These are phyloP conservation scores for Andalucia godoyi DNA, from an alignment of 78 protist species.

Conservation along the genomic window DNA sequence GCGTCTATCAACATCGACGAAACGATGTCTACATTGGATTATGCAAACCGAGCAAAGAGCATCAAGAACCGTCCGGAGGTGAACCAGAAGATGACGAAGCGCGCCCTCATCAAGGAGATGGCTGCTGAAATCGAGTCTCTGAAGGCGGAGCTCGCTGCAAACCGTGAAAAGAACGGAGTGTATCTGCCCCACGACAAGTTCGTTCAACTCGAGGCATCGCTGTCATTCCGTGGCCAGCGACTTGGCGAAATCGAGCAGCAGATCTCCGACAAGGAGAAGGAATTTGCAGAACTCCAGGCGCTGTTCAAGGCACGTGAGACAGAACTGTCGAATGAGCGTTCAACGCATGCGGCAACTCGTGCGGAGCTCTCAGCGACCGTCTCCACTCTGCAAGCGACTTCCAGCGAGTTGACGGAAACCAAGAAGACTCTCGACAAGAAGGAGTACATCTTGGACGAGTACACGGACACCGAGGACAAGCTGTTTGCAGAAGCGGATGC, in stretches of 20 bases:
- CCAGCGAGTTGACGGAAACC: background rate
- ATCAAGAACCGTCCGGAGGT: slow-evolving; percentile 64
- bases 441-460: background rate
- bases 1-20: slow-evolving; percentile 45
- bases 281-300: background rate
- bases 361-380: too few relatives aligned
- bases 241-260: background rate
- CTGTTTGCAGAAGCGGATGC: background rate
- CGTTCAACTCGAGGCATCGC: background rate
- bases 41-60: slow-evolving; percentile 73
- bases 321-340: background rate
- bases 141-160: slow-evolving; percentile 25
- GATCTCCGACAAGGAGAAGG: too few relatives aligned
- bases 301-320: background rate
- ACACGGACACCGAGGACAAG: background rate
- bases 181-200: slow-evolving; percentile 17
- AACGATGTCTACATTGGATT: slow-evolving; percentile 70
- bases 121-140: slow-evolving; percentile 23
- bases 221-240: background rate
- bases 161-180: slow-evolving; percentile 49
- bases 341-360: too few relatives aligned
- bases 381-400: too few relatives aligned
- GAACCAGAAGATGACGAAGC: slow-evolving; percentile 66
- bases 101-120: slow-evolving; percentile 34
- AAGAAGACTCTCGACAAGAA: background rate